Base-by-base conservation (phyloP, 1,284 basidiomycete genomes). In the Ustilago xerochloae region DNA sequence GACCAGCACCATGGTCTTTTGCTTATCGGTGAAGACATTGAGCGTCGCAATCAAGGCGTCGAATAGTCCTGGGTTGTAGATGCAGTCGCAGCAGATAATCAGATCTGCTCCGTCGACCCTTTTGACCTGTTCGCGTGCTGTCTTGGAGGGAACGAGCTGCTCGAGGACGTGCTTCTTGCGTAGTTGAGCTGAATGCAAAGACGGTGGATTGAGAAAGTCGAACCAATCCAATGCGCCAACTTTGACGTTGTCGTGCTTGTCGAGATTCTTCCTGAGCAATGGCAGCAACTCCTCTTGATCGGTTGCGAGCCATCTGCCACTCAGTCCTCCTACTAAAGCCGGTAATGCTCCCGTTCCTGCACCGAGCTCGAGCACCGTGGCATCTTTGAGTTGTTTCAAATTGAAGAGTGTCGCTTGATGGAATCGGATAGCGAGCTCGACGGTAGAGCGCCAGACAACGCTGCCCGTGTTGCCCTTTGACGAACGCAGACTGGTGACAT, bases 331-430 rank as follows among this genome's bases (percentile, higher is more conserved):
- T 56, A 61, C 33, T 39, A 81, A 30, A 28, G 68, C 66, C 7
- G 81, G 75, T 38, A 84, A 36, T 5, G 80, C 73, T 3, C 80
- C 82, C 9, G 82, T 84, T 12, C 82, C 82, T 1, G 81, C 67
- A 2, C 82, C 82, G 2, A 84, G 48, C 56, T 84, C 82, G 13
- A 84, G 61, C 4, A 84, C 61, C 0, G 45, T 57, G 2, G 68
- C 60, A 5, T 53, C 24, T 18, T 48, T 45, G 8, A 76, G 45
- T 5, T 20, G 22, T 0, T 26, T 36, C 3, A 61, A 46, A n/a
- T 67, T 41, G 33, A 77, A 72, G 5, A 77, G 45, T 2, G 29
- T 32, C 2, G 45, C 57, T 26, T 41, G 38, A 3, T 56, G 56
- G 36, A 76, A 70, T 0, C 55, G 63, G 6, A 66, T 58, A 0